These are phyloP conservation scores for Lentinula lateritia DNA, from an alignment of 768 basidiomycete species.

Conservation along the genomic window DNA sequence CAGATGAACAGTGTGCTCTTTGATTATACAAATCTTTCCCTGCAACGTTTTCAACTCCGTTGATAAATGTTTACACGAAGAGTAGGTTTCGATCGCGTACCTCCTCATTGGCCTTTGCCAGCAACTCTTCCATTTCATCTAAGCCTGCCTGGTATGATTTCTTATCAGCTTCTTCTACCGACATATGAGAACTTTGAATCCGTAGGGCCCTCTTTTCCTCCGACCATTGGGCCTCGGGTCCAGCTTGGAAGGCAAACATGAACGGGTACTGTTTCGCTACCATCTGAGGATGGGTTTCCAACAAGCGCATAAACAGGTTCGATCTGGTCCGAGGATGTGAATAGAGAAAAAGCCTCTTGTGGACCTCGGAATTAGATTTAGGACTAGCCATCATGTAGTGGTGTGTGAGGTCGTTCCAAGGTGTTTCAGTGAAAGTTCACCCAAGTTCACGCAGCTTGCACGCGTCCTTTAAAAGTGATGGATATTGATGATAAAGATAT, in stretches of 20 bases:
- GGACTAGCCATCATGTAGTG: background rate
- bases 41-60: background rate
- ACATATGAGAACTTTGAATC: background rate
- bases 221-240: background rate
- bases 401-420: background rate
- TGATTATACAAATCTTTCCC: background rate
- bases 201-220: background rate
- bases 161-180: background rate
- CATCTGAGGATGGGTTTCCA: slow-evolving; percentile 2
- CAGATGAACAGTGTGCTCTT: slow-evolving; percentile 1
- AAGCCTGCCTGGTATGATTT: slow-evolving; percentile 2
- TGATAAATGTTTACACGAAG: too few species aligned
- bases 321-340: slow-evolving; percentile 7
- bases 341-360: background rate
- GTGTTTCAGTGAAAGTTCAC: background rate
- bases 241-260: background rate
- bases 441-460: background rate
- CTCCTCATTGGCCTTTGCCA: background rate
- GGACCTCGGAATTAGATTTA: background rate
- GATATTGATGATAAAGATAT: background rate
- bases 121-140: background rate
- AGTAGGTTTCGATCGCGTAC: background rate
- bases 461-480: background rate
- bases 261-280: slow-evolving; percentile 3
- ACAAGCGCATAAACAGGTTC: slow-evolving; percentile 1